Percentiles rank a stretch among this genome's conserved stretches.
These are phyloP conservation scores for Suhomyces yuchorum DNA, from an alignment of 1,139 yeast species.

Conservation along the genomic window DNA sequence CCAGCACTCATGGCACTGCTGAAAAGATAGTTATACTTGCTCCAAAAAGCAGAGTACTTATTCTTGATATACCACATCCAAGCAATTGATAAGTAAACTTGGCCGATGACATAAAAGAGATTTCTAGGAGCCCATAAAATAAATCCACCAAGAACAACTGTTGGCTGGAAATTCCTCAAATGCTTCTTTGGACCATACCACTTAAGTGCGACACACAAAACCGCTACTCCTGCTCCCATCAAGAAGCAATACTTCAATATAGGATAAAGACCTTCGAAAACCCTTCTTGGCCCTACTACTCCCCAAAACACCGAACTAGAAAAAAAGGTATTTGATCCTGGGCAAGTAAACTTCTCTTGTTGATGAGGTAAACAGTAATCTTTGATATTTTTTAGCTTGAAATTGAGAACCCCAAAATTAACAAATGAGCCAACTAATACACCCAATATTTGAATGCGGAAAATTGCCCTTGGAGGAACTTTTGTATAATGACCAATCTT, in stretches of 20 bases:
- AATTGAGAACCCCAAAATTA: conserved; percentile 32
- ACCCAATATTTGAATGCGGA: conserved; percentile 36
- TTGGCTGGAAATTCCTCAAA: conserved; percentile 21
- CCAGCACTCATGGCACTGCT: conserved; percentile 24
- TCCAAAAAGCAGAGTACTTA: conserved; percentile 23
- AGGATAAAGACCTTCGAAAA: conserved; percentile 37
- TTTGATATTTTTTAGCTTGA: conserved; percentile 30
- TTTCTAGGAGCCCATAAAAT: conserved; percentile 22
- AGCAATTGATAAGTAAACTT: conserved; percentile 17
- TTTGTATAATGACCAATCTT: conserved; percentile 40
- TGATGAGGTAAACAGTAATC: conserved; percentile 33
- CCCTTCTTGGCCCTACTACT: conserved; percentile 39
- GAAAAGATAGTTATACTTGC: conserved; percentile 24
- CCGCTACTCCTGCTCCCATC: conserved; percentile 34
- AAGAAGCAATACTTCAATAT: conserved; percentile 38
- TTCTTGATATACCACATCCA: conserved; percentile 21
- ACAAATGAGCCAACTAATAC: conserved; percentile 30
- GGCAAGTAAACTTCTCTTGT: conserved; percentile 34
- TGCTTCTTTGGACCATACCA: conserved; percentile 19
- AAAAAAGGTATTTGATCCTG: conserved; percentile 35
- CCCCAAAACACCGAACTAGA: conserved; percentile 39
- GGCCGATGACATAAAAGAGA: conserved; percentile 22
- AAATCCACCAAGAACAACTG: conserved; percentile 22
- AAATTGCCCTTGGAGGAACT: conserved; percentile 39
- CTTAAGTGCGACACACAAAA: conserved; percentile 23